These are phyloP conservation scores for Kalmusia sp. DNA, from an alignment of 2,329 filamentous ascomycete genomes.

Conservation along the genomic window DNA sequence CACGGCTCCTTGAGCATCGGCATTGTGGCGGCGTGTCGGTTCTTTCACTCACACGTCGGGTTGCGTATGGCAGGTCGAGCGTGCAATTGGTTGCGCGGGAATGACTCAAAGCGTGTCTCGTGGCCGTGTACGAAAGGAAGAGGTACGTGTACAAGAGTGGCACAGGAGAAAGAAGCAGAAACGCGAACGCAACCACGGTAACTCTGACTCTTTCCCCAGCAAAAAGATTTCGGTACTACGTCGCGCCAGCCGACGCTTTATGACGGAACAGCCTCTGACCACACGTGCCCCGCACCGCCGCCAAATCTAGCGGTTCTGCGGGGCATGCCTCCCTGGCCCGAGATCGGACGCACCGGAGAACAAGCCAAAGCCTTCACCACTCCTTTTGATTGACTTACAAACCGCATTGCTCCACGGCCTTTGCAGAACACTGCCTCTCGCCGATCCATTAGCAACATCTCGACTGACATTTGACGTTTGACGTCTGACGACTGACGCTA, in stretches of 20 bases:
- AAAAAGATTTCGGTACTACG: constrained; percentile 9
- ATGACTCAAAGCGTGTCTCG: neutral
- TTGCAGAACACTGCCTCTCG: neutral
- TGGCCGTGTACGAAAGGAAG: neutral
- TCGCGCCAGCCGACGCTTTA: constrained; percentile 11
- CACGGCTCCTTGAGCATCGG: constrained; percentile 74
- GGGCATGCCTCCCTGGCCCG: constrained; percentile 6
- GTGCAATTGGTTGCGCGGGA: neutral
- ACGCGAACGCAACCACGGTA: constrained; percentile 2
- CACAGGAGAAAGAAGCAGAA: neutral
- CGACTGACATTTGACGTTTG: neutral
- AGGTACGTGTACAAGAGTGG: neutral
- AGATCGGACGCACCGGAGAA: constrained; percentile 2
- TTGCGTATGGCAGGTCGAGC: neutral
- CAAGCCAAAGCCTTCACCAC: neutral
- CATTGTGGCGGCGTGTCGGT: constrained; percentile 41
- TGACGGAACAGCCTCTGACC: constrained; percentile 9
- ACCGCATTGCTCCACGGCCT: neutral
- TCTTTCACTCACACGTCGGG: neutral
- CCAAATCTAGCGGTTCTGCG: neutral
- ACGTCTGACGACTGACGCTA: neutral
- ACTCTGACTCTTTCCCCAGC: constrained; percentile 4
- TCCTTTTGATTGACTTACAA: neutral
- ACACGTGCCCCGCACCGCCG: constrained; percentile 1
- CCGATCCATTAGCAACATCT: neutral